Percentiles rank a stretch among this genome's conserved stretches.
Evolutionary conservation across 2,329 filamentous ascomycete genomes (phyloP).

Genomic region (Penicillium sp.): DNA sequence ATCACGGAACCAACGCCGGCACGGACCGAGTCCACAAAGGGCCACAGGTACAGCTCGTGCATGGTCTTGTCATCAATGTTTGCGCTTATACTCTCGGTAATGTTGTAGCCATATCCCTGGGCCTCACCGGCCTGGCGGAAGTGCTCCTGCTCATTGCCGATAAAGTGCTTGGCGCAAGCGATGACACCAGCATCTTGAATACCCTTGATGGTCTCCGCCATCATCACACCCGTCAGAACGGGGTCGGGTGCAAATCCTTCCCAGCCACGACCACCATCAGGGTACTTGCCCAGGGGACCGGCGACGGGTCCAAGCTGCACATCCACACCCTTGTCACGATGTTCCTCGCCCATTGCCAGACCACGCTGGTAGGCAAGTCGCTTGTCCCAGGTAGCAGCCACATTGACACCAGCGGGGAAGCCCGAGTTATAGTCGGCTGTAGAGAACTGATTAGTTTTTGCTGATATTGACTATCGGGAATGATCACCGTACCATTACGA

Average conservation of each 20-base stretch:
- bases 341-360: conserved; percentile 74
- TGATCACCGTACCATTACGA: conserved; percentile 58
- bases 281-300: conserved; percentile 70
- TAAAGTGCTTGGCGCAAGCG: conserved; percentile 78
- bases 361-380: conserved; percentile 70
- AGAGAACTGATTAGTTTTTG: not conserved
- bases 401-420: conserved; percentile 76
- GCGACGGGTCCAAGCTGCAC: conserved; percentile 77
- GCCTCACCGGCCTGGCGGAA: conserved; percentile 67
- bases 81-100: conserved; percentile 63
- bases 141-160: conserved; percentile 74
- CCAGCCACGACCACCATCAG: conserved; percentile 73
- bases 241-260: conserved; percentile 71
- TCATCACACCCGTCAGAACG: conserved; percentile 71
- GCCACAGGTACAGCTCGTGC: conserved; percentile 68
- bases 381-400: conserved; percentile 82
- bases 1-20: conserved; percentile 69
- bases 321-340: conserved; percentile 74
- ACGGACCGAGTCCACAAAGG: conserved; percentile 69
- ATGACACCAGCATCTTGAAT: conserved; percentile 82
- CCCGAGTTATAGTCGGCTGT: conserved; percentile 76
- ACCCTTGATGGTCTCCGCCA: conserved; percentile 73
- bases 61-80: conserved; percentile 68
- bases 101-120: conserved; percentile 62
- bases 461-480: not conserved